Evolutionary conservation across 2,329 filamentous ascomycete genomes (phyloP).

Genomic region (Cladobotryum mycophilum): DNA sequence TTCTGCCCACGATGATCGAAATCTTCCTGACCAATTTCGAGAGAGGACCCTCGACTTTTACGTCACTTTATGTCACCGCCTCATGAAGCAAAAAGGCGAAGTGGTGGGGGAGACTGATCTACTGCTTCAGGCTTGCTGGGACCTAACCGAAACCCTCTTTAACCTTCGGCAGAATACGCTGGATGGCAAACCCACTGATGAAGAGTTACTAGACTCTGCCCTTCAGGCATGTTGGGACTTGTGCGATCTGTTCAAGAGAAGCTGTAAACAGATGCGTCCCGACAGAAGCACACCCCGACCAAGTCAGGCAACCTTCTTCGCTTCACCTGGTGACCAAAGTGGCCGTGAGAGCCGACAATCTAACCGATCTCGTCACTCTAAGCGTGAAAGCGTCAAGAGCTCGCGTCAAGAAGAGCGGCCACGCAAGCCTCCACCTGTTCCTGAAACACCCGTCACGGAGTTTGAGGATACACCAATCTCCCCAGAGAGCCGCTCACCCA

Average conservation of each 20-base stretch:
- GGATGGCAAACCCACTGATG: conserved; percentile 66
- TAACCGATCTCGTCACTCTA: conserved; percentile 46
- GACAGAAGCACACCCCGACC: conserved; percentile 81
- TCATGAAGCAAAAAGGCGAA: conserved; percentile 90
- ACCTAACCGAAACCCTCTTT: conserved; percentile 86
- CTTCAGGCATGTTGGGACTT: conserved; percentile 94
- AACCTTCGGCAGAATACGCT: conserved; percentile 76
- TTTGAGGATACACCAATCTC: conserved; percentile 88
- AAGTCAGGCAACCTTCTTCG: conserved; percentile 67
- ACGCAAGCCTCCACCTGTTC: conserved; percentile 47
- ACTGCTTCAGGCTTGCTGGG: conserved; percentile 80
- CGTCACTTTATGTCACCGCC: conserved; percentile 81
- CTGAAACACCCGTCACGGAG: conserved; percentile 90
- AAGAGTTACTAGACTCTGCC: conserved; percentile 78
- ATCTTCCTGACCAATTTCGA: conserved; percentile 76
- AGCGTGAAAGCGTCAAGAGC: conserved; percentile 47
- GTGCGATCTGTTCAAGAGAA: conserved; percentile 86
- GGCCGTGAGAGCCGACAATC: conserved; percentile 45
- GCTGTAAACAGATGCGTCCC: conserved; percentile 82
- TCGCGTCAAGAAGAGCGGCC: conserved; percentile 40
- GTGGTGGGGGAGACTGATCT: conserved; percentile 77
- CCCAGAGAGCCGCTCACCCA: conserved; percentile 67
- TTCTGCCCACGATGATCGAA: conserved; percentile 76
- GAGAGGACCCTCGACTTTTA: conserved; percentile 93
- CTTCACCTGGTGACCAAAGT: conserved; percentile 41